phyloP scores from a whole-genome alignment of 169 alveolate species.

The Sarcocystis neurona region DNA sequence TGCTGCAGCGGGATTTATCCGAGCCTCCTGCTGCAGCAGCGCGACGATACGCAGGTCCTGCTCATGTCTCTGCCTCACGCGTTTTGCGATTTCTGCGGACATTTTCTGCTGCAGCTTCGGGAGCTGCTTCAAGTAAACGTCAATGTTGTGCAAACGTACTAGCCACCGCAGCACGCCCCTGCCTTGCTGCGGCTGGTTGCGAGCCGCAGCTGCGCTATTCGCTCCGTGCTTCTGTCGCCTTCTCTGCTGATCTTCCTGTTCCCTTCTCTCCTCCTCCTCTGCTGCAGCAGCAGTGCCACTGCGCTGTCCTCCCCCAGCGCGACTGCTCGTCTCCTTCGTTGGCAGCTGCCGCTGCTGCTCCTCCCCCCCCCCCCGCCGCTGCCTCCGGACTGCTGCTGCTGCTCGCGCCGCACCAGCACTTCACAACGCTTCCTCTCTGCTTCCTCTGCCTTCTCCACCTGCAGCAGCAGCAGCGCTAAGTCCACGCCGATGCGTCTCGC shows the following conservation, averaged over 20 bases:
- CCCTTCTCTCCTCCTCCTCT: not conserved
- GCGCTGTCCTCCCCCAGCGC: not conserved
- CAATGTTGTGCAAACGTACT: slow-evolving; percentile 47
- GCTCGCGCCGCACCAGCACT: not conserved
- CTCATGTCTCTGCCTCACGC: slow-evolving; percentile 7
- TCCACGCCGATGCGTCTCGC: not conserved
- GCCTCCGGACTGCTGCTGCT: too few species aligned
- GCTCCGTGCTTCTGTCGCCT: too few species aligned
- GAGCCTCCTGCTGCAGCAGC: slow-evolving; percentile 1
- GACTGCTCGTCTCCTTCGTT: not conserved
- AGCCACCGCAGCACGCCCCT: slow-evolving; percentile 56
- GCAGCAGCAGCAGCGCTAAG: not conserved
- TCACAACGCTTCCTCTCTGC: not conserved
- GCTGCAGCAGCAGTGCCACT: too few species aligned
- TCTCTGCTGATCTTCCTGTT: too few species aligned
- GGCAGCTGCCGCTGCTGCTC: not conserved
- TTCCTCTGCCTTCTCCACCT: not conserved
- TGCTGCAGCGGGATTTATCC: too few species aligned
- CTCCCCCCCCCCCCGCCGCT: not conserved
- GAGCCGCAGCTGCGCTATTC: too few species aligned
- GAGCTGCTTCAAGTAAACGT: slow-evolving; percentile 33
- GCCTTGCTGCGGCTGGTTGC: too few species aligned
- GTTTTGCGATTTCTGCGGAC: not conserved
- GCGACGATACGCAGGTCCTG: slow-evolving; percentile 24
- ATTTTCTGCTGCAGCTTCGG: slow-evolving; percentile 38